Conservation (phyloP, 345 rosid species). For the Citrus reticulata region DNA sequence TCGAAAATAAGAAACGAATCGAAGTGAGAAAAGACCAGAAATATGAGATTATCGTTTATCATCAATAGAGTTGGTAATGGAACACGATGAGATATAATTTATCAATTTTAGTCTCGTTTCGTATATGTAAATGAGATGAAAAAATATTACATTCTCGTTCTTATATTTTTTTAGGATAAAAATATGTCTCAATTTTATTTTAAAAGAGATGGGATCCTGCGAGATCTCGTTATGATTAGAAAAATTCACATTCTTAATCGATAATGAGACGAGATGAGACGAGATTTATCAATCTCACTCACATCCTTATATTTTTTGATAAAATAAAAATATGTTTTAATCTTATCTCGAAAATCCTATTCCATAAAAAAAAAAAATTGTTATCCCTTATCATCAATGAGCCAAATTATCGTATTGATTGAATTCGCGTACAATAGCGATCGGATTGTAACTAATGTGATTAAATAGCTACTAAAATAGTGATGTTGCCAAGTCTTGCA, state of each 20-base stretch:
- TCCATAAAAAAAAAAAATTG: too few species aligned
- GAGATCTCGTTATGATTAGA: fast-evolving
- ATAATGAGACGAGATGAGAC: fast-evolving
- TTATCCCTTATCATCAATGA: neutral
- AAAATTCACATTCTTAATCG: too few species aligned
- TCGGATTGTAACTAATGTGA: neutral
- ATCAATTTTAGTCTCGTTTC: fast-evolving
- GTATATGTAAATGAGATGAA: fast-evolving
- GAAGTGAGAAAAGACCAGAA: neutral
- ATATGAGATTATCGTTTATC: neutral
- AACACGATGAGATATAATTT: too few species aligned
- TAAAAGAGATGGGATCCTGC: fast-evolving
- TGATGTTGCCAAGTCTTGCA: neutral
- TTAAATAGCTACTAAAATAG: neutral
- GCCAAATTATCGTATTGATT: neutral
- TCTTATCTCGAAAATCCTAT: fast-evolving
- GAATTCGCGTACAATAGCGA: neutral
- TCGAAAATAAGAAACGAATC: neutral
- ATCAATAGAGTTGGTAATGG: neutral
- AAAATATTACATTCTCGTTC: fast-evolving
- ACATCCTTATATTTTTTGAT: too few species aligned
- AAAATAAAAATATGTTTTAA: too few species aligned
- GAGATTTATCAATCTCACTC: fast-evolving
- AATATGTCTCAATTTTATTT: fast-evolving
- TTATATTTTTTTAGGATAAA: too few species aligned